Evolutionary conservation across 169 alveolate genomes (phyloP), one percentile per base, ranked within the genome.

Genomic region (Perkinsus marinus): DNA sequence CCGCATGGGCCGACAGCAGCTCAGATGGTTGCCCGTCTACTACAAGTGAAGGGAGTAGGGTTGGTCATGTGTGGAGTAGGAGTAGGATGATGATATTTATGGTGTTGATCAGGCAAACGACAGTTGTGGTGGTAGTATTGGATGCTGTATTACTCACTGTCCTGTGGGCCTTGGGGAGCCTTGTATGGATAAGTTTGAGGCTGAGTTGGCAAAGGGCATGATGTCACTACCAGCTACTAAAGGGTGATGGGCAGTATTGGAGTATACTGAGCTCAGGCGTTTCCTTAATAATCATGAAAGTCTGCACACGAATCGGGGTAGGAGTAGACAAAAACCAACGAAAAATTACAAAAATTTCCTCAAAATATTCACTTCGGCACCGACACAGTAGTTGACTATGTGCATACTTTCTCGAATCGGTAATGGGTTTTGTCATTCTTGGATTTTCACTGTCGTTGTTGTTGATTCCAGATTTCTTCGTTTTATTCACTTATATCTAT

Each of bases 151-250:
- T 68, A 57, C 39, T 36, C 79, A 92, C 37, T 89, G 93, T 37
- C 96, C 96, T 6, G 38, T 92, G 0, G 97, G 97, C 30, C 90
- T 96, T 26, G 98, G 98, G 46, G 96, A 94, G 91, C 96, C 96
- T 16, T 93, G 96, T 22, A 94, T 94, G 93, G 96, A 95, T 89
- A 93, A 95, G 91, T 89, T 96, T 39, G 94, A 95, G 92, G 97
- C 97, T 0, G 91, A 93, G 79, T 90, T 96, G 79, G 96, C 96
- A 39, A 93, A 94, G 90, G 96, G 96, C 46, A 94, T 96, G 93
- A 68, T 96, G 89, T 93, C 95, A 39, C 93, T 96, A 39, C 96
- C 96, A 26, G 96, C 96, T 0, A 95, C 96, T 0, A 95, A 94
- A 89, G 96, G 96, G 6, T 90, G 41, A 30, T 92, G 43, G 91